These are phyloP conservation scores for Podila minutissima DNA, from an alignment of 192 early-diverging fungal genomes.

Conservation along the genomic window DNA sequence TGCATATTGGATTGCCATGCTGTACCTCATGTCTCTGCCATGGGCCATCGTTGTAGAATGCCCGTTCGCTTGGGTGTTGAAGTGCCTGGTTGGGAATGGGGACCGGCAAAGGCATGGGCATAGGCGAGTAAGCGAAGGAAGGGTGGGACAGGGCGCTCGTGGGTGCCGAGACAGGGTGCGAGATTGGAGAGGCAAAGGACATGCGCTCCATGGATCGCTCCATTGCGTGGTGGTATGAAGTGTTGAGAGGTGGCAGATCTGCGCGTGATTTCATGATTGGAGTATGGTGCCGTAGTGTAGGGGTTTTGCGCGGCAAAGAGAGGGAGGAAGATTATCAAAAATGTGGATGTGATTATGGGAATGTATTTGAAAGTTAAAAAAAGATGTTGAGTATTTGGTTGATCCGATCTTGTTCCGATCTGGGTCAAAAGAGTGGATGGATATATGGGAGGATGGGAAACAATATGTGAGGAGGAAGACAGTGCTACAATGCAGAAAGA, in stretches of 20 bases:
- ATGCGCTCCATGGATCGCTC: conserved; percentile 37
- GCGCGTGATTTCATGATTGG: conserved; percentile 28
- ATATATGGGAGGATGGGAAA: not conserved
- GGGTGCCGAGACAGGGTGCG: conserved; percentile 12
- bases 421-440: not conserved
- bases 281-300: not conserved
- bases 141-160: not conserved
- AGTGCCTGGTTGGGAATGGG: not conserved
- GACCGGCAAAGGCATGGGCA: not conserved
- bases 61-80: not conserved
- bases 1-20: not conserved
- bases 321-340: not conserved
- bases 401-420: too few species aligned
- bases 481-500: not conserved
- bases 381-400: not conserved
- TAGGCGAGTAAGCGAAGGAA: not conserved
- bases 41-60: conserved; percentile 21
- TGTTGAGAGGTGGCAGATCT: conserved; percentile 30
- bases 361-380: too few species aligned
- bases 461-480: not conserved
- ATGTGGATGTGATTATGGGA: not conserved
- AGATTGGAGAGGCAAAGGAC: conserved; percentile 22
- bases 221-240: conserved; percentile 22
- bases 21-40: conserved; percentile 47
- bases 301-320: not conserved